These are phyloP conservation scores for Rhodotorula graminis DNA, from an alignment of 768 basidiomycete genomes.

Conservation along the genomic window DNA sequence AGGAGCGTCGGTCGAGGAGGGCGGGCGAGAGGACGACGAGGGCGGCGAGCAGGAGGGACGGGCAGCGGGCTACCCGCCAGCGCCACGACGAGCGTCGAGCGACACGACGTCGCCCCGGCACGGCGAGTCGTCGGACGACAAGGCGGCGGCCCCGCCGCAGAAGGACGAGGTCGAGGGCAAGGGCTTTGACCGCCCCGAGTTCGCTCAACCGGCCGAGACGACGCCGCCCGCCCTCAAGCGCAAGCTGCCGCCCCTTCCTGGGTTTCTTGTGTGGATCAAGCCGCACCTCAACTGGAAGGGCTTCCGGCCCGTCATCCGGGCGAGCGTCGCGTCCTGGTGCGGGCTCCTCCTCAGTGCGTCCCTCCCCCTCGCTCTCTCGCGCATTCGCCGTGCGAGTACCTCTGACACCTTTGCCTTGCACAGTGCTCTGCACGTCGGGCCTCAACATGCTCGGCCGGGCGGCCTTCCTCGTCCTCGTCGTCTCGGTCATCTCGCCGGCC, in stretches of 20 bases:
- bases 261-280: constrained; percentile 14
- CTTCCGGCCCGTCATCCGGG: constrained; percentile 24
- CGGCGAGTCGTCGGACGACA: not conserved
- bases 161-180: not conserved
- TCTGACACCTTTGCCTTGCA: no score
- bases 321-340: constrained; percentile 33
- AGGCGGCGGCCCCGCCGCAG: not conserved
- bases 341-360: constrained; percentile 27
- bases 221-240: not conserved
- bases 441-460: constrained; percentile 27
- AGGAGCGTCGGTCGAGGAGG: not conserved
- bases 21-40: not conserved
- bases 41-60: not conserved
- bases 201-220: not conserved
- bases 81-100: not conserved
- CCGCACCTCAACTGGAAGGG: constrained; percentile 37
- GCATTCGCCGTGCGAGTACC: no score
- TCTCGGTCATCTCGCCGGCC: constrained; percentile 25
- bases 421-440: constrained; percentile 19
- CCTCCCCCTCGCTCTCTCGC: no score
- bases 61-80: not conserved
- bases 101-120: not conserved
- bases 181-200: not conserved
- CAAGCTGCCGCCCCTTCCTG: constrained; percentile 5
- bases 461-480: constrained; percentile 31